Evolutionary conservation across 352 stramenopile genomes (phyloP), one percentile per base, ranked within the genome.

Genomic region (Globisporangium takayamanum): DNA sequence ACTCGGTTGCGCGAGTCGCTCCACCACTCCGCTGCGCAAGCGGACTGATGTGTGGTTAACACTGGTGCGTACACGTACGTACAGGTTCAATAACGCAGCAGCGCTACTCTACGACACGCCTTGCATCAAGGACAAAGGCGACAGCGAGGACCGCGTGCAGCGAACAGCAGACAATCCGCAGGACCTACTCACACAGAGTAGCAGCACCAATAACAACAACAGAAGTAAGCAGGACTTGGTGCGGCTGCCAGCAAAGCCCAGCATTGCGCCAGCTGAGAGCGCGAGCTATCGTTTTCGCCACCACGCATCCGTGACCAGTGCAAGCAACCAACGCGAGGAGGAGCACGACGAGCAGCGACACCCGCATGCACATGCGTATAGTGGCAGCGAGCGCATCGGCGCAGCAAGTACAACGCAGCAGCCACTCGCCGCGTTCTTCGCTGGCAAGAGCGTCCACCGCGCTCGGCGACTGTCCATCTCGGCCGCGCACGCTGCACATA

Each of bases 381-480:
- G 14, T 2, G 25, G 37, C n/a, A 28, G 22, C 8, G 18, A 28
- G 4, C 20, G n/a, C 45, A 10, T n/a, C 3, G 44, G 22, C 22
- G 16, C 30, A 37, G 28, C 14, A 10, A 56, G 25, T 55, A 45
- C 22, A 16, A 5, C 50, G 20, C 50, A 61, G 26, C 56, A 65
- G 44, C 53, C 65, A 12, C 51, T 72, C n/a, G 65, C 65, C 7
- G 62, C 56, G 8, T 67, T 72, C 42, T 72, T 72, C 18, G 45
- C 59, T 12, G 45, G 62, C n/a, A 59, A 66, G 26, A 62, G 53
- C 6, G 57, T 30, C 25, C 57, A 68, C 26, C 53, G 50, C 6
- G 52, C 55, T n/a, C 60, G 64, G 8, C 49, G 57, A 11, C 45
- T 63, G 45, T 67, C 55, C 30, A 59, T 67, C n/a, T 59, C 56